Evolutionary conservation across 805 yeast genomes (phyloP).

Genomic region (Blastobotrys mokoenaii): DNA sequence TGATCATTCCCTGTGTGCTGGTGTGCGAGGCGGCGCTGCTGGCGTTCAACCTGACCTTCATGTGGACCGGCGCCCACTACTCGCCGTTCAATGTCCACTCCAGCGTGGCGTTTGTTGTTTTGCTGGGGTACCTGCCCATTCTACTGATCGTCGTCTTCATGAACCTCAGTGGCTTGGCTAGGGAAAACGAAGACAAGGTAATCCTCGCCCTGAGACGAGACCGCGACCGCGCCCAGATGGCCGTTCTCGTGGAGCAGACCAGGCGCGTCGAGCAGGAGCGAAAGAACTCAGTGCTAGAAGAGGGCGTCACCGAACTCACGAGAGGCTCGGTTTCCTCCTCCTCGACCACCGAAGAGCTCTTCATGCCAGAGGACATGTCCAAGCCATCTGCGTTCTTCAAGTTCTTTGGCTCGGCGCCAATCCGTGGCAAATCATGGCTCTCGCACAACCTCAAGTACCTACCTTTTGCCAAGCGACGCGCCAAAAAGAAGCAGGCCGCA

Average conservation of each 20-base stretch:
- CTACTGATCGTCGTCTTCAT: constrained; percentile 16
- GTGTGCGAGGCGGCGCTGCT: constrained; percentile 11
- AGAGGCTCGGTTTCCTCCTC: neutral
- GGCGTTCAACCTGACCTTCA: constrained; percentile 13
- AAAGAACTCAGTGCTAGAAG: neutral
- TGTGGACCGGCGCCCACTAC: constrained; percentile 10
- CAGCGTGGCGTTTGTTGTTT: constrained; percentile 15
- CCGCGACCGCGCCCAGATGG: constrained; percentile 11
- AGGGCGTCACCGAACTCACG: neutral
- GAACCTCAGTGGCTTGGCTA: constrained; percentile 18
- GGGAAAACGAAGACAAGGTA: constrained; percentile 21
- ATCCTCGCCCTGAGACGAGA: constrained; percentile 12
- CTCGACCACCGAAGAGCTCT: neutral
- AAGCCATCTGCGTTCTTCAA: constrained; percentile 3
- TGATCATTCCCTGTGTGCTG: constrained; percentile 12
- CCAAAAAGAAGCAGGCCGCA: neutral
- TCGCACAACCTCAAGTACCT: constrained; percentile 9
- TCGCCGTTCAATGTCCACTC: constrained; percentile 21
- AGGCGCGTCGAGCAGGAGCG: neutral
- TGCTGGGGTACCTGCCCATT: constrained; percentile 22
- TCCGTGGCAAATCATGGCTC: constrained; percentile 6
- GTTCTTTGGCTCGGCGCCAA: constrained; percentile 8
- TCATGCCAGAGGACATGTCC: neutral
- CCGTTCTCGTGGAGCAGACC: constrained; percentile 1
- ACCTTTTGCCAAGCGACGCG: constrained; percentile 2